These are phyloP conservation scores for Aspergillus intermedius DNA, from an alignment of 2,329 filamentous ascomycete species.

Conservation along the genomic window DNA sequence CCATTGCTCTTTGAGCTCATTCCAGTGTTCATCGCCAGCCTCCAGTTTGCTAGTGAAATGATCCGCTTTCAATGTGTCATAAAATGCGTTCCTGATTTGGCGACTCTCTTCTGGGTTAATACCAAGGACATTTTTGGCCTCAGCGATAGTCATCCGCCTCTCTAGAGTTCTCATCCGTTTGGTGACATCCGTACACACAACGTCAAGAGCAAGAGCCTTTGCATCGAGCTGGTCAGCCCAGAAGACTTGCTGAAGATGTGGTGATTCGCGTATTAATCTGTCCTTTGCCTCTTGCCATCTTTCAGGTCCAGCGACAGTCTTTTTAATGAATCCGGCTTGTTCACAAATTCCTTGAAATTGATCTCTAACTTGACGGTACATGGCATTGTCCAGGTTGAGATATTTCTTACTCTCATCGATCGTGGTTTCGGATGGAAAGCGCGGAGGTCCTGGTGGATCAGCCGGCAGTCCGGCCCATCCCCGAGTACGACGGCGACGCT, in stretches of 20 bases:
- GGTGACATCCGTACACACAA: conserved; percentile 74
- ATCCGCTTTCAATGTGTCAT: conserved; percentile 57
- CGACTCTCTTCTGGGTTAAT: conserved; percentile 64
- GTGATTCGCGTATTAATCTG: conserved; percentile 57
- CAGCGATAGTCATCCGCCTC: conserved; percentile 62
- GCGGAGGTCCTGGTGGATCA: conserved; percentile 61
- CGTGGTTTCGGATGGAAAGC: conserved; percentile 77
- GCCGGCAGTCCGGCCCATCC: conserved; percentile 63
- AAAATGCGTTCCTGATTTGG: conserved; percentile 59
- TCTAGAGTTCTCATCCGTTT: conserved; percentile 66
- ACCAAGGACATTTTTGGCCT: conserved; percentile 66
- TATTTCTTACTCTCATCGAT: conserved; percentile 70
- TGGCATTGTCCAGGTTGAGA: conserved; percentile 55
- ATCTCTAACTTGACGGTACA: conserved; percentile 60
- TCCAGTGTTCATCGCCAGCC: conserved; percentile 65
- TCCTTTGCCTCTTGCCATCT: conserved; percentile 67
- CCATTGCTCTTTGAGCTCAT: conserved; percentile 63
- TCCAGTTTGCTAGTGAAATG: conserved; percentile 69
- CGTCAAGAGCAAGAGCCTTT: conserved; percentile 65
- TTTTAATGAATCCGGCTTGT: conserved; percentile 62
- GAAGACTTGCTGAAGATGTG: conserved; percentile 58
- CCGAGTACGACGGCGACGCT: conserved; percentile 61
- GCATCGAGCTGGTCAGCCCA: conserved; percentile 54
- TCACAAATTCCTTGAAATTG: conserved; percentile 66
- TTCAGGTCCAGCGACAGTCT: conserved; percentile 66